These are phyloP conservation scores for Vitis hybrid DNA, from an alignment of 177 flowering plant species.

Conservation along the genomic window DNA sequence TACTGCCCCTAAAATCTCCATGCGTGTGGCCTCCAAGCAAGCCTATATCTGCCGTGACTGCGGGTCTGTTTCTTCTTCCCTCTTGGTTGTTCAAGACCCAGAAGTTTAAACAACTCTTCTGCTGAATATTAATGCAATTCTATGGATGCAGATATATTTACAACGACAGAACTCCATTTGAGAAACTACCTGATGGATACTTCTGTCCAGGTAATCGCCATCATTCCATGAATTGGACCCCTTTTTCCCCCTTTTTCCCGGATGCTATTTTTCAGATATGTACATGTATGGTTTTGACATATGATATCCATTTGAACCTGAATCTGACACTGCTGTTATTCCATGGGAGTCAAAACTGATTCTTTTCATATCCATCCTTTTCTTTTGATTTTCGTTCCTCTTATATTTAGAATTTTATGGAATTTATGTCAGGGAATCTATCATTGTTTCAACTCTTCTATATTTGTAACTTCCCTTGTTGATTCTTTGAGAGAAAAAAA, in stretches of 20 bases:
- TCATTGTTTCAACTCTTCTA: too few species aligned
- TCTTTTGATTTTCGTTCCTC: too few species aligned
- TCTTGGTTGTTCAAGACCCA: not conserved
- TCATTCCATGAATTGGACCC: not conserved
- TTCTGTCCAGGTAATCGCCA: slow-evolving; percentile 81
- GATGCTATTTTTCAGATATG: too few species aligned
- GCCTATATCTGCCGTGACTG: slow-evolving; percentile 95
- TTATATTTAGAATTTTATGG: too few species aligned
- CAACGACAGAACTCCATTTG: slow-evolving; percentile 91
- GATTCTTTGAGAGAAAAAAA: too few species aligned
- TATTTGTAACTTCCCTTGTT: too few species aligned
- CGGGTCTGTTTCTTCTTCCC: slow-evolving; percentile 46
- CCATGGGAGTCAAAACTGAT: too few species aligned
- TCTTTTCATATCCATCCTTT: too few species aligned
- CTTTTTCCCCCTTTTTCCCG: not conserved
- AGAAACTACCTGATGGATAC: slow-evolving; percentile 76
- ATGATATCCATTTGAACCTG: not conserved
- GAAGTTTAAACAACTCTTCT: not conserved
- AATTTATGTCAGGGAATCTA: too few species aligned
- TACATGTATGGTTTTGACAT: too few species aligned
- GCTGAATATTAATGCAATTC: not conserved
- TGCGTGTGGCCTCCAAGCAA: slow-evolving; percentile 82
- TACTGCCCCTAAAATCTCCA: slow-evolving; percentile 55
- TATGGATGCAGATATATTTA: slow-evolving; percentile 75
- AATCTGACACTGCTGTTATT: not conserved